These are phyloP conservation scores for Psidium friedrichsthalianum DNA, from an alignment of 345 rosid genomes.

Conservation along the genomic window DNA sequence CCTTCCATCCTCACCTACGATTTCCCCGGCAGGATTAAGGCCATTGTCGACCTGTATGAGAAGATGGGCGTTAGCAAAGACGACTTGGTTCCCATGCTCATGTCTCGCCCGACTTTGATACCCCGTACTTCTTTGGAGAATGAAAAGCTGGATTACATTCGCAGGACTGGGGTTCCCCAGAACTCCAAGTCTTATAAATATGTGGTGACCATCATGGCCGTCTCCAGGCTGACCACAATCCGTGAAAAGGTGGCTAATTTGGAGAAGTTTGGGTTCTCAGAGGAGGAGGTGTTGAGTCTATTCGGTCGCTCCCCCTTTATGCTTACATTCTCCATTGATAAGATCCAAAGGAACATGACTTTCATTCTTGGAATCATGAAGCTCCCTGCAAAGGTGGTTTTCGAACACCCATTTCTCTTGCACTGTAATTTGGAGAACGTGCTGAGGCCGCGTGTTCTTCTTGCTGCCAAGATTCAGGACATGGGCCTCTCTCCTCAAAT, in stretches of 20 bases:
- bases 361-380: slow-evolving; percentile 56
- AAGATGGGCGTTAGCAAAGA: slow-evolving; percentile 34
- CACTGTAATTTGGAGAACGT: slow-evolving; percentile 38
- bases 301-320: slow-evolving; percentile 45
- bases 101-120: slow-evolving; percentile 63
- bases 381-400: slow-evolving; percentile 37
- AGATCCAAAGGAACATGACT: slow-evolving; percentile 87
- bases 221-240: slow-evolving; percentile 62
- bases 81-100: slow-evolving; percentile 48
- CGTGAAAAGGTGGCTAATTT: slow-evolving; percentile 54
- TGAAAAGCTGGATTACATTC: slow-evolving; percentile 56
- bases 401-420: slow-evolving; percentile 42
- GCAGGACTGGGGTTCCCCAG: slow-evolving; percentile 36
- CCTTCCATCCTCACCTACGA: slow-evolving; percentile 76
- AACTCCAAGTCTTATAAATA: slow-evolving; percentile 66
- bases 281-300: slow-evolving; percentile 53
- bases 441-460: slow-evolving; percentile 48
- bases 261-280: slow-evolving; percentile 61
- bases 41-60: slow-evolving; percentile 44
- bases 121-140: slow-evolving; percentile 47
- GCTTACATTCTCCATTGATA: slow-evolving; percentile 58
- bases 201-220: slow-evolving; percentile 47
- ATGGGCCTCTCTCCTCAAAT: slow-evolving; percentile 46
- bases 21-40: slow-evolving; percentile 40
- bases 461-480: slow-evolving; percentile 48